These are phyloP conservation scores for Cucurbita maxima DNA, from an alignment of 306 rosid genomes.

Conservation along the genomic window DNA sequence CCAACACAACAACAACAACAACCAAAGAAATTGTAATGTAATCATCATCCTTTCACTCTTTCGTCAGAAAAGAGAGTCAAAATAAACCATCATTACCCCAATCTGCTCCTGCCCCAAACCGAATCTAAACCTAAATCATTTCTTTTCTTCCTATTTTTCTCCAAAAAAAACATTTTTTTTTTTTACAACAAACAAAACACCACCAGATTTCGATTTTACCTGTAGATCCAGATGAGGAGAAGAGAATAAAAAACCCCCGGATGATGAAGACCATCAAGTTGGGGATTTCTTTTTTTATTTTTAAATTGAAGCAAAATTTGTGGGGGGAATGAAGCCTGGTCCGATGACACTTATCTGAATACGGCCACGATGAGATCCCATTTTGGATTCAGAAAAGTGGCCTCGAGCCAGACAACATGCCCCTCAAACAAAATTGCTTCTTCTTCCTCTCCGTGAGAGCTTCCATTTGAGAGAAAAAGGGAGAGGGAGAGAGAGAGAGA, in stretches of 20 bases:
- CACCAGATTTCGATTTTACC: neutral
- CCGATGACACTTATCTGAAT: constrained; percentile 35
- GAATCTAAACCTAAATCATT: neutral
- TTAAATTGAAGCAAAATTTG: constrained; percentile 25
- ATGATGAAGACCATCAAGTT: neutral
- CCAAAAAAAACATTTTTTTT: neutral
- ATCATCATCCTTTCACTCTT: constrained; percentile 18
- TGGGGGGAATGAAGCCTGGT: constrained; percentile 71
- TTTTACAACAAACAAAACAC: neutral
- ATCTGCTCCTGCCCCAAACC: constrained; percentile 27
- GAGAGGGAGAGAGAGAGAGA: neutral
- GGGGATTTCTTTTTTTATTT: neutral
- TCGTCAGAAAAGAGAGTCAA: constrained; percentile 30
- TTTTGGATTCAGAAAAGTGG: constrained; percentile 3
- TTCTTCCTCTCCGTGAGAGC: neutral
- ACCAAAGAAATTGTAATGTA: constrained; percentile 17
- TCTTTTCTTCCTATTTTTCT: neutral
- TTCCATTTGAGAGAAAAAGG: neutral
- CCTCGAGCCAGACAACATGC: constrained; percentile 67
- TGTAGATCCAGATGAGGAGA: neutral
- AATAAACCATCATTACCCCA: constrained; percentile 40
- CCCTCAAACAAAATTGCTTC: constrained; percentile 30
- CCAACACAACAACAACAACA: no score
- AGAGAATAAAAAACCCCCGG: neutral
- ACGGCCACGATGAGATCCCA: neutral